Evolutionary conservation across 306 rosid species (phyloP), one percentile per base, ranked within the genome.

Genomic region (Carpinus viminea): DNA sequence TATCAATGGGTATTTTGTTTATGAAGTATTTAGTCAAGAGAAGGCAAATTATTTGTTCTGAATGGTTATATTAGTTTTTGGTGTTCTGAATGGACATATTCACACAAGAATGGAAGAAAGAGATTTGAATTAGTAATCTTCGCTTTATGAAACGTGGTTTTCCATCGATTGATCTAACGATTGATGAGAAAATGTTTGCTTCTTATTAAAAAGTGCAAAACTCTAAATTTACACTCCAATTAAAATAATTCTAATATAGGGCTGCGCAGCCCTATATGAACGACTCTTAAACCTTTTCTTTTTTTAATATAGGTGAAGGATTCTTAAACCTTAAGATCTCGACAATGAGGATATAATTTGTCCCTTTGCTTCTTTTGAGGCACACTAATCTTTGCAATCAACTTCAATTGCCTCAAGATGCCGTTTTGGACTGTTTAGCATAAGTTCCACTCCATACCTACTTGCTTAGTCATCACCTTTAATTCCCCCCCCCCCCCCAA

Each of bases 271-370:
- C 69, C 17, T 7, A 13, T 24, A 28, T 8, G 12, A 12, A 12
- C 12, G 86, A 82, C 76, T 79, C 77, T 72, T 75, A 52, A 82
- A 66, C 52, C 60, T 68, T 69, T 31, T 31, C 2, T 31, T 31
- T 31, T 31, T 31, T 31, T n/a, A 16, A 28, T 13, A 13, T 31
- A 31, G 3, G 34, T 8, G 12, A 12, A 12, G 28, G 86, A 82
- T 79, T 79, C 77, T 72, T 75, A 52, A 82, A 66, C 52, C 68
- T 68, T 69, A 16, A 2, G 76, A 76, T 79, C 59, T 82, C 41
- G 82, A 76, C 80, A 86, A 80, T 65, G 83, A 74, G 85, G 83
- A 80, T 86, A 83, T 80, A 78, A 85, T 43, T 34, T 34, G 59
- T 21, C 65, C 68, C 69, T 74, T 86, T 75, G 31, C 38, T 76